These are phyloP conservation scores for Margaritispora aquatica DNA, from an alignment of 495 filamentous ascomycete species.

Conservation along the genomic window DNA sequence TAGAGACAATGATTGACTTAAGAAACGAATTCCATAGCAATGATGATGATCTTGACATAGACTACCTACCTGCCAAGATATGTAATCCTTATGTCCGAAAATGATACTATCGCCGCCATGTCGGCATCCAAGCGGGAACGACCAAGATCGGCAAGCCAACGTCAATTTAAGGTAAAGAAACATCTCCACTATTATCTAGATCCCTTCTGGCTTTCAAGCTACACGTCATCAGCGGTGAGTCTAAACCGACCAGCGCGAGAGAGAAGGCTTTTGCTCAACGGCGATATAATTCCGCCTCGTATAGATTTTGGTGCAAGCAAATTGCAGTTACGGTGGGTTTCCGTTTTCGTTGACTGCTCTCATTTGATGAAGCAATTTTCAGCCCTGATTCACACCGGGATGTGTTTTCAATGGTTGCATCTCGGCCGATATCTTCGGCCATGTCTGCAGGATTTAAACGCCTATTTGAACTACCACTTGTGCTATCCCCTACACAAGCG, in stretches of 20 bases:
- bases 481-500: neutral
- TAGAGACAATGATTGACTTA: no score
- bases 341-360: no score
- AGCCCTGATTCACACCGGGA: neutral
- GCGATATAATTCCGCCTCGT: neutral
- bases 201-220: neutral
- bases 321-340: neutral
- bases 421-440: neutral
- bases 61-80: no score
- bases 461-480: neutral
- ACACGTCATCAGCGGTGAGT: neutral
- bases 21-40: no score
- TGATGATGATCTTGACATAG: no score
- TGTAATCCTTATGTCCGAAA: neutral
- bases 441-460: neutral
- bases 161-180: neutral
- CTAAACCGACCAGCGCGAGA: neutral
- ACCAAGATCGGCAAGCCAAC: neutral
- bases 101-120: neutral
- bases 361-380: neutral
- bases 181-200: neutral
- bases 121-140: neutral
- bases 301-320: no score
- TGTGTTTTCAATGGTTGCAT: neutral
- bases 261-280: neutral